Conservation (phyloP, 78 protist genomes). For the Speleostelium caveatum region DNA sequence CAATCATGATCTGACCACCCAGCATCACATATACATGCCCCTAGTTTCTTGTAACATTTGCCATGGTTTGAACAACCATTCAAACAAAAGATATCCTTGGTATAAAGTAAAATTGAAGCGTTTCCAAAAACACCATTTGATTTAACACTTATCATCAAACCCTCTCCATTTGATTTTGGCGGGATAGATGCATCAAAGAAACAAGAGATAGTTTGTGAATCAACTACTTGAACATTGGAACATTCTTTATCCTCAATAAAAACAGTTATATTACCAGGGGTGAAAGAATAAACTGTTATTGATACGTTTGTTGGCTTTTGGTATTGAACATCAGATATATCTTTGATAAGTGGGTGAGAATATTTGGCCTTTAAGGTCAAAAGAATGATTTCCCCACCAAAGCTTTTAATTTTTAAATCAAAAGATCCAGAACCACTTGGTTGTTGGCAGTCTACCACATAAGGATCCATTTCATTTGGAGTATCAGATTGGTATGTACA, state of each 20-base stretch:
- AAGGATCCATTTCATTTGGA: too few relatives aligned
- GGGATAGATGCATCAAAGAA: neutral
- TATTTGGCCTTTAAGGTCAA: neutral
- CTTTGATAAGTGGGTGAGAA: neutral
- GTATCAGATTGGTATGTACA: neutral
- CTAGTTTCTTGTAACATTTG: neutral
- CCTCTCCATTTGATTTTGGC: constrained; percentile 2
- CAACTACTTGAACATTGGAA: neutral
- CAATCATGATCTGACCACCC: constrained; percentile 12
- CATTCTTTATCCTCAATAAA: neutral
- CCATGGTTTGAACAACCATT: constrained; percentile 4
- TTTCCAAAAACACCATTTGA: neutral
- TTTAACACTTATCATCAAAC: neutral
- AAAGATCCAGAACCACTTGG: neutral
- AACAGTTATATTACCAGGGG: neutral
- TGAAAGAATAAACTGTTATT: neutral
- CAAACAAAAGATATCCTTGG: neutral
- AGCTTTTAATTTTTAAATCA: too few relatives aligned
- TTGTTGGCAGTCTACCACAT: neutral
- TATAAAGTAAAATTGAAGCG: neutral
- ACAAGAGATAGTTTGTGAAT: neutral
- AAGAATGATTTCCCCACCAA: neutral
- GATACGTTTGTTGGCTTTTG: neutral
- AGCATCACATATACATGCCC: constrained; percentile 1
- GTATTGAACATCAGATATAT: neutral